Base-by-base conservation (phyloP, 192 early-diverging fungal species). In the Chytriomyces sp. region DNA sequence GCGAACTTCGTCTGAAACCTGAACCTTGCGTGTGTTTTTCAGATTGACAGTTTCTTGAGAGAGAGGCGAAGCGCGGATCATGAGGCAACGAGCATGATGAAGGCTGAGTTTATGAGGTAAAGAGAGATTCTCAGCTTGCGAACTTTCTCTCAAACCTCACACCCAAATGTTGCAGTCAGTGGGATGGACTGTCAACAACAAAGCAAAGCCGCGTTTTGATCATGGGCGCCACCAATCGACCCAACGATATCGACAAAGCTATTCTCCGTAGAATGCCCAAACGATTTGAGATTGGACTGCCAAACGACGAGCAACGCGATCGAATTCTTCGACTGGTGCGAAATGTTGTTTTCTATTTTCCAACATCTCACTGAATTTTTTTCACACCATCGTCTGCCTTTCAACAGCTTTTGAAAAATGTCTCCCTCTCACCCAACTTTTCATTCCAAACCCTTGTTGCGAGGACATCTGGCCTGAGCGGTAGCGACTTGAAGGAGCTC, bases 231-330 rank as follows among this genome's bases (percentile, higher is more conserved):
- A 99, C 98, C 0, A 99, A 99, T 83, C 85, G 98, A 53, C 98
- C 98, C 20, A 95, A 93, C 82, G 98, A 99, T 81, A 96, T 99
- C 66, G 98, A 99, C 79, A 87, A 93, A 47, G 98, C 98, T 20
- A 97, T 99, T 80, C 82, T 99, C 64, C 85, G 98, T 49, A 87
- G 98, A 62, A 99, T 99, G 98, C 98, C 98, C 44, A 98, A 98
- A 83, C 86, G 94, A 28, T 97, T 96, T 74, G 90, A 91, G 16
- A 89, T 99, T 45, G 80, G 85, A 80, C 84, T 98, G 68, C 98
- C 98, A 16, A 91, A 90, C 46, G 85, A 88, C 18, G 86, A 90
- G 50, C 97, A 98, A 87, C 86, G 98, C 60, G 89, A 82, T 69
- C 89, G 92, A 60, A 95, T 99, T 66, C 85, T 99, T 49, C 78